Evolutionary conservation across 257 asterid genomes (phyloP), one percentile per base, ranked within the genome.

Genomic region (Fraxinus americana): DNA sequence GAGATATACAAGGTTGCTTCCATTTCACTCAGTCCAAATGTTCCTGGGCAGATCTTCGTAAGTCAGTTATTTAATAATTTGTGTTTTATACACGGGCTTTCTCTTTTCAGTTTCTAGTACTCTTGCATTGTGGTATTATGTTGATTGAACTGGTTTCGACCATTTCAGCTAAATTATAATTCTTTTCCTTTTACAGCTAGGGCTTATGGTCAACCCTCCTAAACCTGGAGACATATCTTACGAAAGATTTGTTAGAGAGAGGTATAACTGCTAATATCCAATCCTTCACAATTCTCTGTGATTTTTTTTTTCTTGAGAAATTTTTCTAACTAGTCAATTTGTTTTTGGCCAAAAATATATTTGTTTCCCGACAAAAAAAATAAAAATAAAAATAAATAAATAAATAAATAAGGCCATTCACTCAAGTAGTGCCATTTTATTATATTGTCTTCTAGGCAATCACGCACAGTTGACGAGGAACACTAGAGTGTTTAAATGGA

Each of bases 1-100:
- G 99, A 96, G 91, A 96, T 96, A 76, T 96, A 94, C 92, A 96
- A 96, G 89, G 97, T 96, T 84, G 80, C 99, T 48, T 96, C 99
- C 67, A 96, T 96, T 80, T 73, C 99, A 16, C 94, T 96, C 76
- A 91, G 98, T 84, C 99, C 99, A 71, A 96, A 92, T 76, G 99
- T 96, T 54, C 97, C 99, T 70, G 99, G 91, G 70, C 99, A 96
- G 89, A 92, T 96, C 81, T 92, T 96, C 54, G 99, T 96, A 90
- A 87, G 99, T 80, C 38, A 23, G 10, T 25, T 50, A 12, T 50
- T 34, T 50, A 25, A 34, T 70, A 67, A 8, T 70, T 67, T 50
- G 65, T 54, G 32, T 25, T 38, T 2, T 19, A n/a, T 65, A 29
- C 16, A 45, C 30, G 2, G 12, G 41, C 75, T 21, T 25, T 29